Base-by-base conservation (phyloP, 306 rosid genomes). In the Lagenaria siceraria region DNA sequence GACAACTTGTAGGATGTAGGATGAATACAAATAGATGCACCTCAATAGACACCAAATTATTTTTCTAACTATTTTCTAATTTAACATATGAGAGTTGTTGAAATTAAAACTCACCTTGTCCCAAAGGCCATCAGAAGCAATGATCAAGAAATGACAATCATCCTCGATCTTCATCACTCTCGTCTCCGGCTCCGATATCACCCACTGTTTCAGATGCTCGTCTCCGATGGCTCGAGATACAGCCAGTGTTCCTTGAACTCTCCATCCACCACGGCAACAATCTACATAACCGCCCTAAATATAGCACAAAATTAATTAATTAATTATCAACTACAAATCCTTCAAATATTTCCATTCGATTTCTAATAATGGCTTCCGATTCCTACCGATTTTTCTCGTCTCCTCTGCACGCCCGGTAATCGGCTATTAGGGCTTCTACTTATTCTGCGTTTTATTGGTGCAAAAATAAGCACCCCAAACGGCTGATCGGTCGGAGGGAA, bases 91-190 rank as follows among this genome's bases (percentile, higher is more conserved):
- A 33, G 70, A 17, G 43, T 31, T 51, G 55, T 51, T 33, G 71
- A 63, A 35, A 21, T 29, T 9, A 14, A 33, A 18, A 11, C 17
- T 21, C 3, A 87, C 90, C 87, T 83, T 85, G 83, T 85, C 89
- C 91, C 87, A 87, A 72, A 85, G 82, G 11, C 91, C 89, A 73
- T 87, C 89, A 9, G 89, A 87, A 64, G 87, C 91, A 76, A 87
- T 79, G 63, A 87, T 80, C 53, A 87, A 80, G 84, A 85, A 85
- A 81, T 83, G 85, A 70, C 86, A 85, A 18, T 83, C 79, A 11
- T 79, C 77, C 21, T 70, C 54, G 7, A 87, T 82, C 56, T 17
- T 76, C 17, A 87, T 9, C 31, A 82, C 40, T 69, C 14, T 83
- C 18, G 87, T 83, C 84, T 87, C 91, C 2, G 89, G 91, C 73